Evolutionary conservation across 1,139 yeast genomes (phyloP), one percentile per base, ranked within the genome.

Genomic region (Protomyces arabidopsidicola): DNA sequence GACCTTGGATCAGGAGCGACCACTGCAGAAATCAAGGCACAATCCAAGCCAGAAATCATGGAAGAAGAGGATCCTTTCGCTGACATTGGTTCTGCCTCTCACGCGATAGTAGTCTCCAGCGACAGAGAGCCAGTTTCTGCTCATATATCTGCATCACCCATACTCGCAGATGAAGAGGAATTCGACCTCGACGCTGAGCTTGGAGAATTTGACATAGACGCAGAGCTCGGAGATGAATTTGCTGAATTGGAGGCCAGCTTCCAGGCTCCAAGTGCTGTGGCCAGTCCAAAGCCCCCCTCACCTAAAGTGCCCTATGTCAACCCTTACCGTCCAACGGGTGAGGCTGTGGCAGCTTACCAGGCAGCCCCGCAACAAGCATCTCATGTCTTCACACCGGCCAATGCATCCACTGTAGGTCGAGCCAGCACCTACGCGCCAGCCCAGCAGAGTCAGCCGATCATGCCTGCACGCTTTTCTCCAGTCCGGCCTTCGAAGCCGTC

Each of bases 171-270:
- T 4, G 48, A 42, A 18, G 48, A 42, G 18, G 22, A n/a, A 42
- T 42, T 42, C 48, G 48, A 42, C 27, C 48, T 42, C 1, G 48
- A 42, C 22, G 48, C 48, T n/a, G 48, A 42, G 48, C 48, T 42
- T 18, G 48, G 48, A 18, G 62, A 58, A 27, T 58, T 58, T 45
- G 54, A 58, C 27, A 51, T 58, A 2, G 62, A 58, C 22, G 56
- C 53, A 24, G 62, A 58, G 35, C 53, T 58, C 1, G 56, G 53
- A 20, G 62, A 45, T 31, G 62, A 58, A 8, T 58, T 58, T 34
- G 62, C 55, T 8, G 62, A 55, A 6, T 22, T 58, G 31, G 62
- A 52, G 8, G 56, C 56, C 3, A 52, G 45, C 16, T 58, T 52
- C 45, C 39, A 38, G 14, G 31, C 53, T 14, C 16, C 35, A 14